Evolutionary conservation across 495 filamentous ascomycete genomes (phyloP), one percentile per base, ranked within the genome.

Genomic region (Penicillium waksmanii): DNA sequence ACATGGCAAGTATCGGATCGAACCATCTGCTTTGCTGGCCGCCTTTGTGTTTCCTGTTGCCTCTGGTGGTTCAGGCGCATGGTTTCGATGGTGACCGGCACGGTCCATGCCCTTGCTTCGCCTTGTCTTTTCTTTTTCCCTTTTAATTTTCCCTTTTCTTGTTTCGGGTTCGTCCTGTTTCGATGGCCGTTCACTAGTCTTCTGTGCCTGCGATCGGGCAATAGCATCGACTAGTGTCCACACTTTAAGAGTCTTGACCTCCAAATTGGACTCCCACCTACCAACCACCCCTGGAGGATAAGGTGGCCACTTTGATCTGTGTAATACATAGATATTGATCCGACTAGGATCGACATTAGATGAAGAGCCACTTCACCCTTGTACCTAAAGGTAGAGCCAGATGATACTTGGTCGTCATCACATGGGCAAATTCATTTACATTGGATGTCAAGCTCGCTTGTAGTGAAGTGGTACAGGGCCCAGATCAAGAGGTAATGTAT

Each of bases 71-170:
- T 38, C 17, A 44, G 42, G 42, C n/a, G 42, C 34, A 23, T 46
- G 13, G 46, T 63, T 63, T 58, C 51, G 36, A 58, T 63, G 50
- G 43, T 57, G 60, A 62, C 60, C 43, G 25, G 51, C 51, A 61
- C 46, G 18, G 49, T 57, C 25, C 35, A 40, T 49, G 57, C 51
- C 60, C 60, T 57, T 58, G 56, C 49, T 52, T 63, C 50, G 6
- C 17, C 42, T 44, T 19, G 15, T 19, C 42, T 44, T 44, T 44
- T 44, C 19, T 48, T 48, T 27, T 48, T 27, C 23, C 18, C 12
- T 43, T 2, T 48, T 46, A 38, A 51, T 40, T 33, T 53, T 56
- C 52, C 9, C 55, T n/a, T 51, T 61, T 56, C 46, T 51, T 23
- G 5, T 48, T 27, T 46, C 42, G 42, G 36, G 9, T 46, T 38